Base-by-base conservation (phyloP, 305 asterid genomes). In the Ilex paraguariensis region DNA sequence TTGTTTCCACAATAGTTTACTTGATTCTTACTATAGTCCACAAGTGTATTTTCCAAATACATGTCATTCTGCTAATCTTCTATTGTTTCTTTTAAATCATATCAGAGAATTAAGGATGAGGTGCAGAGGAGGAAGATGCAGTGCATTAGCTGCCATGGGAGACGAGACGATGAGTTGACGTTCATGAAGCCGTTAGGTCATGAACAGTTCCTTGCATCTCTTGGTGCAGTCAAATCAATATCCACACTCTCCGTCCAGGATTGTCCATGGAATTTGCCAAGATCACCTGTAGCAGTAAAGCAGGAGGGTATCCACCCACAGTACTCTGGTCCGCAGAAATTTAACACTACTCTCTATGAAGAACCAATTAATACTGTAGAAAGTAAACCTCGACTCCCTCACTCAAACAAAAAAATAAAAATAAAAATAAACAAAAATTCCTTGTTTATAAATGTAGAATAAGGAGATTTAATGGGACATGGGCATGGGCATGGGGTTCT, bases 81-180 rank as follows among this genome's bases (percentile, higher is more conserved):
- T 17, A 17, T 17, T 17, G 21, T 17, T 17, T 17, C 21, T 17
- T 17, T 17, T 17, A 17, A 17, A 17, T 17, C 21, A 17, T 17
- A 17, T 44, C 78, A 91, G 98, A 77, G 78, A 70, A 90, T 88
- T 50, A 82, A 81, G 77, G 87, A 86, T 39, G 94, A 84, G 73
- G 73, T 84, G 73, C 78, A 75, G 54, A 73, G 62, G 64, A 82
- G 73, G 80, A 72, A 79, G 74, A 54, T 65, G 42, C 74, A 77
- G 52, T 31, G 59, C 54, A 42, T 50, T 49, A 72, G 65, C 59
- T 45, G 62, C 64, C 65, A 54, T 31, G 78, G 62, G 66, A 61
- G 55, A 55, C 71, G 57, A 68, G 77, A 75, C 3, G 71, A 66
- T 62, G 74, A 73, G 17, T 60, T 82, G 39, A 78, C 71, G 31